A percentile compares a stretch with the other conserved stretches of the same genome.
Conservation (phyloP, 495 filamentous ascomycete genomes). For the Penicillium cinerascens region DNA sequence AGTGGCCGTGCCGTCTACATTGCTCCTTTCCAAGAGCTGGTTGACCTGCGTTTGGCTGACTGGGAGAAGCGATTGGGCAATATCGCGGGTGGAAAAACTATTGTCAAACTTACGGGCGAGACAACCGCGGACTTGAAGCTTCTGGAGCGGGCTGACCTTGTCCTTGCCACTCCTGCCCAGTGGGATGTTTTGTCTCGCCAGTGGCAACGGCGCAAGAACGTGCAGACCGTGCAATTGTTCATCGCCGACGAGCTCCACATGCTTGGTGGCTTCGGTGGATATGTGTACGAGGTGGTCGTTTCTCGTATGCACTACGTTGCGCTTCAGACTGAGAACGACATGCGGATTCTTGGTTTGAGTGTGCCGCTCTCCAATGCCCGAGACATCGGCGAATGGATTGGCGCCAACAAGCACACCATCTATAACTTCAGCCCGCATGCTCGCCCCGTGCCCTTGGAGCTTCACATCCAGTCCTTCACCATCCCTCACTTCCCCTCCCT, state of each 20-base stretch:
- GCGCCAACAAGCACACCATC: conserved; percentile 96
- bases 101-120: conserved; percentile 93
- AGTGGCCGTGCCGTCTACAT: conserved; percentile 85
- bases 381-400: conserved; percentile 97
- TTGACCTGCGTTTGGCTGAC: conserved; percentile 73
- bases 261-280: conserved; percentile 85
- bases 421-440: conserved; percentile 97
- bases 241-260: conserved; percentile 96
- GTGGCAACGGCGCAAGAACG: conserved; percentile 93
- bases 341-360: conserved; percentile 88
- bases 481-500: conserved; percentile 96
- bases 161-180: conserved; percentile 87
- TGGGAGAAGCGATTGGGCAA: conserved; percentile 75
- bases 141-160: conserved; percentile 82
- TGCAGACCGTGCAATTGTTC: conserved; percentile 86
- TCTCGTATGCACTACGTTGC: conserved; percentile 97
- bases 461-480: conserved; percentile 92
- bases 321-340: conserved; percentile 74
- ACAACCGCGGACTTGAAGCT: conserved; percentile 87
- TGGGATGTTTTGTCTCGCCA: conserved; percentile 96
- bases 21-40: conserved; percentile 91
- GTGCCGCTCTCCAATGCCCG: conserved; percentile 89
- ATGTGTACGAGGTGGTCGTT: conserved; percentile 91
- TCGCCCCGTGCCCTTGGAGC: conserved; percentile 81
- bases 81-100: conserved; percentile 79